Conservation (phyloP, 176 grass and related monocot genomes). For the Oryza rufipogon region DNA sequence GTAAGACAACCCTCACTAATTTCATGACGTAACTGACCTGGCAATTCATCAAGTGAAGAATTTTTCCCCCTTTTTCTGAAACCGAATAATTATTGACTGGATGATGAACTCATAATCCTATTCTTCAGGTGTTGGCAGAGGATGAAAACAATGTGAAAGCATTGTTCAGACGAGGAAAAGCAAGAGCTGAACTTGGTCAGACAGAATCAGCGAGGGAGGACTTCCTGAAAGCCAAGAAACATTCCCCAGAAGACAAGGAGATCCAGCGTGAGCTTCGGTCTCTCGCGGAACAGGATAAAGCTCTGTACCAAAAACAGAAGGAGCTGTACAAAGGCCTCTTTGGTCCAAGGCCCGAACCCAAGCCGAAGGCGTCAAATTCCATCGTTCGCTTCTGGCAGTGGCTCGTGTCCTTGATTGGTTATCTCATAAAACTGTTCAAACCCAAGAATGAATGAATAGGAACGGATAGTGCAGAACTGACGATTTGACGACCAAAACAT, state of each 20-base stretch:
- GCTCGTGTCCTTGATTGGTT: slow-evolving; percentile 54
- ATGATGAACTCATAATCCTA: slow-evolving; percentile 1
- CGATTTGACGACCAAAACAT: no score
- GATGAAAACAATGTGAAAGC: slow-evolving; percentile 91
- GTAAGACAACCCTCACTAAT: not conserved
- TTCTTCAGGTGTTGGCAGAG: slow-evolving; percentile 73
- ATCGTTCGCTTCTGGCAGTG: slow-evolving; percentile 66
- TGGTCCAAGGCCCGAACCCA: slow-evolving; percentile 63
- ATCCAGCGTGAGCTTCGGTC: slow-evolving; percentile 62
- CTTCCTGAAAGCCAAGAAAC: slow-evolving; percentile 76
- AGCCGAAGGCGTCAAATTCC: slow-evolving; percentile 53
- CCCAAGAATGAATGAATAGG: slow-evolving; percentile 49
- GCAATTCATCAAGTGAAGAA: slow-evolving; percentile 17
- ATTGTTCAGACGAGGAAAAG: slow-evolving; percentile 87
- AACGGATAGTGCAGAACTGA: no score
- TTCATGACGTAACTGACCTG: not conserved
- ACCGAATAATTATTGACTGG: not conserved
- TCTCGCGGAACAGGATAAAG: slow-evolving; percentile 73
- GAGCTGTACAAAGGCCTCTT: slow-evolving; percentile 94
- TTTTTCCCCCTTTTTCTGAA: not conserved
- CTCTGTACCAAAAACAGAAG: slow-evolving; percentile 82
- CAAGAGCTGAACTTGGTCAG: slow-evolving; percentile 83
- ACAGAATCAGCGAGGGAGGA: slow-evolving; percentile 80
- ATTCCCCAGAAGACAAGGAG: slow-evolving; percentile 67
- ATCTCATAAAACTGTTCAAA: slow-evolving; percentile 43